These are phyloP conservation scores for Erythrophleum fordii DNA, from an alignment of 306 rosid genomes.

Conservation along the genomic window DNA sequence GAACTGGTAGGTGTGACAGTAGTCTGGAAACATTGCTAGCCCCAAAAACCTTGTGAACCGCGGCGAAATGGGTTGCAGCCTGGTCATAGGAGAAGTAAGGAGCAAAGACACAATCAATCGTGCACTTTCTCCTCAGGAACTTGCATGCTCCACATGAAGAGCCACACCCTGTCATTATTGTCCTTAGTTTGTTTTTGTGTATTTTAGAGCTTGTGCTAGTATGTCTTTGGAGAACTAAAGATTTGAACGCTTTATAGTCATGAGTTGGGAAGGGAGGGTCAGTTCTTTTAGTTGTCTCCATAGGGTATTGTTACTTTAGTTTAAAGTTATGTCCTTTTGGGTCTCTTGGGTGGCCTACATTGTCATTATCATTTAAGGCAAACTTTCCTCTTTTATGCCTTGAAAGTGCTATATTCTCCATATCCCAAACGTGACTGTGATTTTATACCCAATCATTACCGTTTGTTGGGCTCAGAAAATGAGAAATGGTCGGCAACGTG, in stretches of 20 bases:
- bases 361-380: slow-evolving; percentile 62
- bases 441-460: slow-evolving; percentile 50
- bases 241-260: slow-evolving; percentile 63
- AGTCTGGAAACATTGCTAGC: slow-evolving; percentile 86
- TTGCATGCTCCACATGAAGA: slow-evolving; percentile 94
- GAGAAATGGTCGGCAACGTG: background rate
- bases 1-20: slow-evolving; percentile 67
- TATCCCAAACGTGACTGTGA: slow-evolving; percentile 42
- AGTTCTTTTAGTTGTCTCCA: slow-evolving; percentile 45
- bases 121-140: slow-evolving; percentile 82
- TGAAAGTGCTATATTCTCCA: slow-evolving; percentile 36
- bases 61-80: slow-evolving; percentile 72
- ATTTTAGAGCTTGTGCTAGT: background rate
- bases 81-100: slow-evolving; percentile 81
- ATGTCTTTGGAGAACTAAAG: slow-evolving; percentile 39
- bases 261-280: slow-evolving; percentile 37
- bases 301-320: slow-evolving; percentile 49
- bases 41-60: slow-evolving; percentile 83
- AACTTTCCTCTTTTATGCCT: slow-evolving; percentile 55
- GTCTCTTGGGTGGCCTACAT: slow-evolving; percentile 86
- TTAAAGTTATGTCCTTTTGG: slow-evolving; percentile 55
- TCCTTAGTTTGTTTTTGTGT: slow-evolving; percentile 14
- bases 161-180: slow-evolving; percentile 72
- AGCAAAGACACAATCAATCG: slow-evolving; percentile 70
- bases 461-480: background rate